Conservation (phyloP, 306 rosid species). For the Castanea sativa region DNA sequence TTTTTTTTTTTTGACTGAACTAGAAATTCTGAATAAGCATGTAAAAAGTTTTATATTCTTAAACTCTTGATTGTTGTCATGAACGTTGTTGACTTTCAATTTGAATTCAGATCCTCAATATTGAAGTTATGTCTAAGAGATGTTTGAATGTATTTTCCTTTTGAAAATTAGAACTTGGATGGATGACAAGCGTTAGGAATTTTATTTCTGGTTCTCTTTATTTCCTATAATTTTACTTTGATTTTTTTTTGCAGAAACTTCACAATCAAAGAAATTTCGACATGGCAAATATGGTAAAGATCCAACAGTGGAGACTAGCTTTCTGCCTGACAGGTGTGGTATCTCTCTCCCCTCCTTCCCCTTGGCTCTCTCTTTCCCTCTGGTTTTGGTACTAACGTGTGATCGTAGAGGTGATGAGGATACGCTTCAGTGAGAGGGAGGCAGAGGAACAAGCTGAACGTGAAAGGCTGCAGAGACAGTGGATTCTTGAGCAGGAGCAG, state of each 20-base stretch:
- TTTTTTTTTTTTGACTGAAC: no score
- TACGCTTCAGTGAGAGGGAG: conserved; percentile 93
- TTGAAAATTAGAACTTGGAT: neutral
- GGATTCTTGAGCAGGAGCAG: conserved; percentile 86
- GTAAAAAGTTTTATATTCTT: neutral
- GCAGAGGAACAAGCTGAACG: conserved; percentile 99
- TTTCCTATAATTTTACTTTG: conserved; percentile 7
- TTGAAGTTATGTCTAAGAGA: neutral
- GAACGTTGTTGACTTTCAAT: neutral
- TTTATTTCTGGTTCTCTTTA: conserved; percentile 3
- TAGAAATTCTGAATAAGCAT: no score
- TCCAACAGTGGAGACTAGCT: conserved; percentile 96
- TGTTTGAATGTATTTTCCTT: neutral
- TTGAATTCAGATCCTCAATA: neutral
- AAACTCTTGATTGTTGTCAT: neutral
- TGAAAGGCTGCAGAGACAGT: conserved; percentile 77
- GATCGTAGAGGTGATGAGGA: conserved; percentile 77
- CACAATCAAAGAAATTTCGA: conserved; percentile 39
- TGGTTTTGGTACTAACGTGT: conserved; percentile 44
- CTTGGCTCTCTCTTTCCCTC: conserved; percentile 8
- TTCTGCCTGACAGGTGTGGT: conserved; percentile 89
- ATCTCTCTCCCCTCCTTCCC: conserved; percentile 20
- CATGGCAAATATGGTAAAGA: conserved; percentile 86
- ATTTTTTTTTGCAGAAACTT: conserved; percentile 31
- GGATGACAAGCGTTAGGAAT: neutral